These are phyloP conservation scores for Vitis vinifera DNA, from an alignment of 164 flowering plant species.

Conservation along the genomic window DNA sequence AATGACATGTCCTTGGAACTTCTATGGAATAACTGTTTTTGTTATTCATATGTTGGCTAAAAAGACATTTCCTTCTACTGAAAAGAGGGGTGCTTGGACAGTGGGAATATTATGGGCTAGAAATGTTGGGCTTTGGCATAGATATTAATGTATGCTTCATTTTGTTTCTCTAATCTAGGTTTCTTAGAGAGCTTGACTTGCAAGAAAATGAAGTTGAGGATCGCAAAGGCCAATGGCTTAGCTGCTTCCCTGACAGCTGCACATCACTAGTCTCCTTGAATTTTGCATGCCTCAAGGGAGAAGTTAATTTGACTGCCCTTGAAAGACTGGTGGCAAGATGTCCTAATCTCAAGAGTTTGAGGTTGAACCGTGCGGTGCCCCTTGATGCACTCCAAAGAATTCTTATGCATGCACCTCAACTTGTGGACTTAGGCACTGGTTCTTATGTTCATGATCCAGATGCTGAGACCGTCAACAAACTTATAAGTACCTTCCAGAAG, in stretches of 20 bases:
- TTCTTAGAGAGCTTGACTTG: conserved; percentile 79
- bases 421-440: conserved; percentile 72
- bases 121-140: too few species aligned
- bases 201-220: conserved; percentile 86
- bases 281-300: conserved; percentile 83
- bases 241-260: conserved; percentile 73
- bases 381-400: conserved; percentile 56
- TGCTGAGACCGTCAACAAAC: conserved; percentile 41
- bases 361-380: conserved; percentile 66
- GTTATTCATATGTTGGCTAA: too few species aligned
- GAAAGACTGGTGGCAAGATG: conserved; percentile 83
- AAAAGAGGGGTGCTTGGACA: too few species aligned
- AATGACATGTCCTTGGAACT: too few species aligned
- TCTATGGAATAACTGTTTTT: too few species aligned
- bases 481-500: conserved; percentile 35
- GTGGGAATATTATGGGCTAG: too few species aligned
- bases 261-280: conserved; percentile 77
- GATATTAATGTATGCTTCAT: background rate
- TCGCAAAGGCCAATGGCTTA: conserved; percentile 74
- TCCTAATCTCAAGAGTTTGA: conserved; percentile 65
- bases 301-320: conserved; percentile 61
- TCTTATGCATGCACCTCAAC: conserved; percentile 64
- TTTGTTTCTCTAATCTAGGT: conserved; percentile 31
- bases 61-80: too few species aligned
- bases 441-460: conserved; percentile 50